phyloP scores from a whole-genome alignment of 495 filamentous ascomycete genomes.

The Aspergillus campestris region DNA sequence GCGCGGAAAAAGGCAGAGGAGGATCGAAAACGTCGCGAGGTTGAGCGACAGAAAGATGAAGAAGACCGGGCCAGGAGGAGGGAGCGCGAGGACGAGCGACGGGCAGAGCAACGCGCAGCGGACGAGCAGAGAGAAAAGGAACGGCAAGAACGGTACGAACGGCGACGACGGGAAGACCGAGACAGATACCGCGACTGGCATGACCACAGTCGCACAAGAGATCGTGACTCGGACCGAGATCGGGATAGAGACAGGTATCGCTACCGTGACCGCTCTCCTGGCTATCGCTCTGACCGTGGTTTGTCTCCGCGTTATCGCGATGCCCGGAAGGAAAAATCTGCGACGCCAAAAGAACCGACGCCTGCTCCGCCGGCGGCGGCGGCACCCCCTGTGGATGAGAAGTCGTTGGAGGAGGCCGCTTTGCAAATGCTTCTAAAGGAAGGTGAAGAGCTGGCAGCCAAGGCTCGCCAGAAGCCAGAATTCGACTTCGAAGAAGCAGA shows the following conservation, averaged over 20 bases:
- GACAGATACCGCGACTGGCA: conserved; percentile 28
- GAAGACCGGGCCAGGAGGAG: conserved; percentile 44
- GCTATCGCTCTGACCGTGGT: conserved; percentile 30
- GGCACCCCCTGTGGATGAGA: conserved; percentile 41
- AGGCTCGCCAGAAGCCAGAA: conserved; percentile 48
- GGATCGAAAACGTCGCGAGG: conserved; percentile 54
- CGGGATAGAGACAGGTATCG: conserved; percentile 29
- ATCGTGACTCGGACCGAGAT: conserved; percentile 29
- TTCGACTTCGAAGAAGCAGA: conserved; percentile 48
- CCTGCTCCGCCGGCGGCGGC: conserved; percentile 21
- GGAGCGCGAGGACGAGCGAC: conserved; percentile 45
- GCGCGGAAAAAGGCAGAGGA: conserved; percentile 54
- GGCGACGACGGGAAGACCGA: conserved; percentile 38
- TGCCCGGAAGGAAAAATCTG: conserved; percentile 31
- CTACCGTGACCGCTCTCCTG: conserved; percentile 26
- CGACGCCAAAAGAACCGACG: conserved; percentile 32
- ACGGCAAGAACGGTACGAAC: conserved; percentile 44
- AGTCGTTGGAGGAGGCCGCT: conserved; percentile 49
- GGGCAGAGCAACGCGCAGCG: conserved; percentile 40
- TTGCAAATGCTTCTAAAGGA: conserved; percentile 49
- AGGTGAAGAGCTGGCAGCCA: conserved; percentile 52
- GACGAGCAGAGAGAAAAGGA: conserved; percentile 49
- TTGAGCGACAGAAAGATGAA: conserved; percentile 51
- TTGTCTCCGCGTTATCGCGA: conserved; percentile 31
- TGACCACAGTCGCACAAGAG: conserved; percentile 21